These are phyloP conservation scores for Elongisporangium anandrum DNA, from an alignment of 352 stramenopile genomes.

Conservation along the genomic window DNA sequence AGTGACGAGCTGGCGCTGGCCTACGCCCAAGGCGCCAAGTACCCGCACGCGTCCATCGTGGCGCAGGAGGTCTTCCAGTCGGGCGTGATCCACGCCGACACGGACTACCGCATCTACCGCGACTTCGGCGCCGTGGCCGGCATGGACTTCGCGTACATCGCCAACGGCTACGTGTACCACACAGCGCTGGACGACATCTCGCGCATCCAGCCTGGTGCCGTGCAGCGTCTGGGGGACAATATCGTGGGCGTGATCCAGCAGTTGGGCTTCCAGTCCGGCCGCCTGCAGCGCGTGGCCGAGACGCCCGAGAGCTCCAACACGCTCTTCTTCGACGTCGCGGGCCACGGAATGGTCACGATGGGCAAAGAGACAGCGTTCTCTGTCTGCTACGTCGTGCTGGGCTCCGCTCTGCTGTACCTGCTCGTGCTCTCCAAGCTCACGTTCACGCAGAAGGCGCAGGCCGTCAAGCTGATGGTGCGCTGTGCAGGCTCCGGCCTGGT, in stretches of 20 bases:
- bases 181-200: conserved; percentile 65
- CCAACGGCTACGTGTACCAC: conserved; percentile 82
- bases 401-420: conserved; percentile 37
- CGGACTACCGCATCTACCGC: conserved; percentile 70
- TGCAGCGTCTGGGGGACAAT: conserved; percentile 75
- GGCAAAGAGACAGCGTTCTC: conserved; percentile 33
- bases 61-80: conserved; percentile 77
- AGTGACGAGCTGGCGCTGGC: conserved; percentile 70
- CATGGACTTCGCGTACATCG: conserved; percentile 82
- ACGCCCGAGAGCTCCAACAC: conserved; percentile 58
- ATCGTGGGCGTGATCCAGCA: conserved; percentile 52
- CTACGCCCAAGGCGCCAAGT: conserved; percentile 65
- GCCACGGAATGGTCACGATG: conserved; percentile 57
- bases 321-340: conserved; percentile 72
- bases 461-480: conserved; percentile 31
- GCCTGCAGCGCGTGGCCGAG: conserved; percentile 50
- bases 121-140: conserved; percentile 70
- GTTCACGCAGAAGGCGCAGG: conserved; percentile 25
- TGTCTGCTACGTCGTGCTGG: conserved; percentile 35
- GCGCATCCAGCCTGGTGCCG: conserved; percentile 54
- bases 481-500: conserved; percentile 31
- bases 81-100: conserved; percentile 65
- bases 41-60: conserved; percentile 73
- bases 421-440: conserved; percentile 35
- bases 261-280: conserved; percentile 31